Conservation (phyloP, 495 filamentous ascomycete genomes). For the Halenospora varia region DNA sequence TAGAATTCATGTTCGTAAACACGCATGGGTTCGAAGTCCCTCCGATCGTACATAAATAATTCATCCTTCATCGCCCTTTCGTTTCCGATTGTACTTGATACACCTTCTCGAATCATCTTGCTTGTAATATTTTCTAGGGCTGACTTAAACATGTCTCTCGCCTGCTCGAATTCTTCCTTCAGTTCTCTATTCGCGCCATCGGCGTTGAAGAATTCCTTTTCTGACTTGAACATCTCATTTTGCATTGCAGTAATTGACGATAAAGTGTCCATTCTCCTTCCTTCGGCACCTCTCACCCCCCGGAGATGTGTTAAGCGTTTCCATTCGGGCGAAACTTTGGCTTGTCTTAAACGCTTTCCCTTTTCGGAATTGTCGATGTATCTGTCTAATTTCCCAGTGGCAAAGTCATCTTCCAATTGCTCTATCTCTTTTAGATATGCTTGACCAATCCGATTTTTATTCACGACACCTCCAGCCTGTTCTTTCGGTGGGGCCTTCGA, state of each 20-base stretch:
- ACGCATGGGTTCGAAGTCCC: conserved; percentile 22
- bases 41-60: conserved; percentile 22
- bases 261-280: not conserved
- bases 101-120: not conserved
- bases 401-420: conserved; percentile 29
- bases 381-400: conserved; percentile 12
- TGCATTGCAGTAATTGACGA: not conserved
- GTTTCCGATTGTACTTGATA: conserved; percentile 1
- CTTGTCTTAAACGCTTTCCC: too few relatives aligned
- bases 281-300: not conserved
- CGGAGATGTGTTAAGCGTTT: not conserved
- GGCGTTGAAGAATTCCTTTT: not conserved
- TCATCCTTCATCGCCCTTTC: not conserved
- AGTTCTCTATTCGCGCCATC: not conserved
- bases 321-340: not conserved
- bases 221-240: not conserved
- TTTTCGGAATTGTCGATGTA: not conserved
- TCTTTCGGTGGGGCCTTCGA: not conserved
- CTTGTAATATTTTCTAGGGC: not conserved
- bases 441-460: not conserved
- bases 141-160: too few relatives aligned
- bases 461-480: not conserved
- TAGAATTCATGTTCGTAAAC: conserved; percentile 16
- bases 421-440: conserved; percentile 28
- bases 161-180: conserved; percentile 5